Percentiles rank a stretch among this genome's conserved stretches.
Evolutionary conservation across 2,329 filamentous ascomycete species (phyloP).

Genomic region (Trichoderma brevicompactum): DNA sequence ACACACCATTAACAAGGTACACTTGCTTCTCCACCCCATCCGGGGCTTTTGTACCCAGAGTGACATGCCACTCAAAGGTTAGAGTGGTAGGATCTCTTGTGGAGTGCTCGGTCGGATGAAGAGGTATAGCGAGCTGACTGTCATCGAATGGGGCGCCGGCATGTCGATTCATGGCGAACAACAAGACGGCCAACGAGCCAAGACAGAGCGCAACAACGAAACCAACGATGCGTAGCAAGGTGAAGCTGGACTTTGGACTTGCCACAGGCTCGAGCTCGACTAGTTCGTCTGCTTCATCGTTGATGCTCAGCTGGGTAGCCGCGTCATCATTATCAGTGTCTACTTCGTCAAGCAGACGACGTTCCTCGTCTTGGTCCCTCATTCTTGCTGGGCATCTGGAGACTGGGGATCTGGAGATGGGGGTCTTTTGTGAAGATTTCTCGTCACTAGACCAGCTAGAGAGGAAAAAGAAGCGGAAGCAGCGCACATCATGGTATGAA

Average conservation of each 20-base stretch:
- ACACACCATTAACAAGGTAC: slow-evolving; percentile 36
- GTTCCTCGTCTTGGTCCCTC: slow-evolving; percentile 16
- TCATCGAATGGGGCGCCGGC: neutral
- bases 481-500: neutral
- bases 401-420: too few relatives aligned
- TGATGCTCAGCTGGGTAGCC: slow-evolving; percentile 12
- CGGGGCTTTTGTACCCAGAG: slow-evolving; percentile 29
- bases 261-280: neutral
- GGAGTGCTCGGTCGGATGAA: slow-evolving; percentile 31
- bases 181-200: slow-evolving; percentile 3
- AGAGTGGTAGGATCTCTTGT: slow-evolving; percentile 30
- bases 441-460: neutral
- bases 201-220: slow-evolving; percentile 21
- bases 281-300: neutral
- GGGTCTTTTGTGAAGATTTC: neutral
- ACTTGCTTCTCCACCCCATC: slow-evolving; percentile 37
- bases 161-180: slow-evolving; percentile 11
- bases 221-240: slow-evolving; percentile 10
- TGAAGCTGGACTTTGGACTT: slow-evolving; percentile 1
- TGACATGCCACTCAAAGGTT: slow-evolving; percentile 34
- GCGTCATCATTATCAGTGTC: slow-evolving; percentile 11
- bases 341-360: slow-evolving; percentile 19
- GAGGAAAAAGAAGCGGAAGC: neutral
- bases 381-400: neutral
- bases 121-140: slow-evolving; percentile 31